Base-by-base conservation (phyloP, 73 alveolate genomes). In the Stentor roeselii region DNA sequence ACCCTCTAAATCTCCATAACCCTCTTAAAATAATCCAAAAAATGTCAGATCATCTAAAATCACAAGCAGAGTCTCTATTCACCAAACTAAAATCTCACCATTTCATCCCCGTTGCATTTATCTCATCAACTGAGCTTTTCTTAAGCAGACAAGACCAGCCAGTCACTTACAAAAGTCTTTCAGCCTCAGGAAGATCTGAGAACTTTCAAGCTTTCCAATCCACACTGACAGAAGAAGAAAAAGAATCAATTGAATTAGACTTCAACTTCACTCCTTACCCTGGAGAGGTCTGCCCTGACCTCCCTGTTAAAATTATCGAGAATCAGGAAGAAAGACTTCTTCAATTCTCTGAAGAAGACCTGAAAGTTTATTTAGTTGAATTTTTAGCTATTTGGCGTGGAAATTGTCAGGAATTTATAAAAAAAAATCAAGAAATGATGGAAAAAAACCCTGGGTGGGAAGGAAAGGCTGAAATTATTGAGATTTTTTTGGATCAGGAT, bases 381-480 rank as follows among this genome's bases (percentile, higher is more conserved):
- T 87, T 87, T 87, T 87, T 89, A 87, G 90, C 93, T 3, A 87
- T 90, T 15, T 84, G 90, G 90, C 84, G 90, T 75, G 84, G 84
- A 3, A 86, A 86, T 6, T 87, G 93, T 87, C 84, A 87, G 42
- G 87, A 36, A 11, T 90, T 90, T 3, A 87, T 87, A 90, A 86
- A 87, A 30, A 89, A 84, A 80, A 87, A 87, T 82, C 75, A 87
- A 50, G 87, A 87, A 36, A 87, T 87, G 93, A 84, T 84, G 2
- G 87, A 36, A 34, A 59, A 61, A 34, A 3, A 84, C 42, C 83
- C 39, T 2, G 77, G n/a, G 37, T 87, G 93, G 93, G 86, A 82
- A 30, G 93, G 86, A 76, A 84, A 84, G 21, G 89, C 84, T 3
- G 36, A 85, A n/a, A 87, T 87, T 21, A 39, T 83, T 31, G 90